A percentile compares a stretch with the other conserved stretches of the same genome.
phyloP scores from a whole-genome alignment of 495 filamentous ascomycete species.

The Cercophora scortea region DNA sequence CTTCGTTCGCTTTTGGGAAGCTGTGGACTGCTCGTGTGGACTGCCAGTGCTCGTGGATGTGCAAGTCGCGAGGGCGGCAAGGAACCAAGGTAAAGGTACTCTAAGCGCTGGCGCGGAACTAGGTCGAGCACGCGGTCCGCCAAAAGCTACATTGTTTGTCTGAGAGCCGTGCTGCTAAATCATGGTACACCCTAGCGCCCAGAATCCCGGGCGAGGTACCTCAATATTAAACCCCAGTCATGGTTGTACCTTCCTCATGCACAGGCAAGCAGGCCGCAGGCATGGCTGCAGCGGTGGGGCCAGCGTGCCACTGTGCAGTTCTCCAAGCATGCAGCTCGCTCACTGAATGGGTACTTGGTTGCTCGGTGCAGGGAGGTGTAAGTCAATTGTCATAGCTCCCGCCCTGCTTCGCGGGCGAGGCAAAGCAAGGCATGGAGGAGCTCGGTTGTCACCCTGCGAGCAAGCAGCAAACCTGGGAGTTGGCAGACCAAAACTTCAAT shows the following conservation, averaged over 20 bases:
- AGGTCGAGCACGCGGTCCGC: background rate
- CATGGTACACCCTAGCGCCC: conserved; percentile 5
- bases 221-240: background rate
- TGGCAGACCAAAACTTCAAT: background rate
- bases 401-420: background rate
- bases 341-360: background rate
- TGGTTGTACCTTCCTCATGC: background rate
- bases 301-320: conserved; percentile 1
- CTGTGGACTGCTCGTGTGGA: conserved; percentile 12
- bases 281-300: conserved; percentile 4
- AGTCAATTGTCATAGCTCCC: background rate
- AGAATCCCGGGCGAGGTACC: background rate
- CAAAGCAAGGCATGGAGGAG: too few species aligned
- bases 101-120: conserved; percentile 10
- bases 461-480: background rate
- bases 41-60: background rate
- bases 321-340: conserved; percentile 1
- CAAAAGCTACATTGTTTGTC: conserved; percentile 5
- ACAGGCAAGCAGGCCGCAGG: background rate
- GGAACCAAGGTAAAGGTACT: too few species aligned
- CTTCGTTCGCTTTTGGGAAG: conserved; percentile 8
- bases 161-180: background rate
- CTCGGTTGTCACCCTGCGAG: background rate
- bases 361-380: background rate
- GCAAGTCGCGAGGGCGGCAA: background rate